Evolutionary conservation across 1,284 basidiomycete genomes (phyloP), one percentile per base, ranked within the genome.

Genomic region (Apiotrichum domesticum): DNA sequence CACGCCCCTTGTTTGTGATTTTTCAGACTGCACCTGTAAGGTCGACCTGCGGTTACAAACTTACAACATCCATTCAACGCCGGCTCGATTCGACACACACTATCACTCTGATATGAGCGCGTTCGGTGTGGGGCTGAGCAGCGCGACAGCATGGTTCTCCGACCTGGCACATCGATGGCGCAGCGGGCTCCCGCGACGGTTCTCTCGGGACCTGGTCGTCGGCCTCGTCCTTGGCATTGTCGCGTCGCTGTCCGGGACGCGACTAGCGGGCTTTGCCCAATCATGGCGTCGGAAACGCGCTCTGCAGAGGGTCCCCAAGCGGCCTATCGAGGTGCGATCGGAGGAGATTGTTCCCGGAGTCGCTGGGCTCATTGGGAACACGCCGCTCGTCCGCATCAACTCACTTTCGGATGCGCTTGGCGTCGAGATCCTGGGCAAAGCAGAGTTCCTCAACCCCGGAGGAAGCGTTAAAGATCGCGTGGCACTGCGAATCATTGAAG

Each of bases 381-480:
- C 95, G 1, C 94, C 94, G 0, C 79, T 98, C 42, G 81, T 98
- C 56, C 82, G 94, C 58, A 96, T 98, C 58, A 88, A 89, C 64
- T 93, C 89, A 3, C 75, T 98, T 55, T 96, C 91, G 65, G 83
- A 96, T 75, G 85, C 87, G 0, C 81, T 97, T 0, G 93, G 93
- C 6, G 88, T 96, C 10, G 93, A 98, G 69, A 94, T 98, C 58
- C 79, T 97, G 10, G 50, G 51, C 34, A 46, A 46, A 33, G 35
- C 48, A 37, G 49, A 14, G 87, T 98, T 88, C 71, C 76, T 98
- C 54, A 98, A 98, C 75, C 95, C 96, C 0, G 96, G 93, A 13
- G 96, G 96, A 29, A 97, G 92, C 55, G 89, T 98, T 46, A 99
- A 99, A 76, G 96, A 99, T 74, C 84, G 96, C 29, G 94, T 99